phyloP scores from a whole-genome alignment of 2,329 filamentous ascomycete species.

The Hymenoscyphus fraxineus region DNA sequence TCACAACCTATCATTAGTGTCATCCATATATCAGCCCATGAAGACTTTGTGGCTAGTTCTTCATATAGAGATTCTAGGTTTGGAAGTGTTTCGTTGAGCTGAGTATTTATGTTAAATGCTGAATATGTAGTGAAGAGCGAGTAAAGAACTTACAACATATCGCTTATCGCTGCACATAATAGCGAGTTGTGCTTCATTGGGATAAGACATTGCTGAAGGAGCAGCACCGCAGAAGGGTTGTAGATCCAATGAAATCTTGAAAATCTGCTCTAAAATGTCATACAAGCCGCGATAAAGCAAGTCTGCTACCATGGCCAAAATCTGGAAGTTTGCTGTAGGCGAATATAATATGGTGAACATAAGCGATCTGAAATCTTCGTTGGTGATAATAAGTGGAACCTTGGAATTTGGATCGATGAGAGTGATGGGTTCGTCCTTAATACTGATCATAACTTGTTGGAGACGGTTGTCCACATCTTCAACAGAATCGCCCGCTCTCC shows the following conservation, averaged over 20 bases:
- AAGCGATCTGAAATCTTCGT: constrained; percentile 28
- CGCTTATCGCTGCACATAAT: constrained; percentile 33
- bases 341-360: constrained; percentile 31
- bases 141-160: constrained; percentile 23
- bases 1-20: constrained; percentile 28
- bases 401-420: constrained; percentile 19
- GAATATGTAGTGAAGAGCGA: not conserved
- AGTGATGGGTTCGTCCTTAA: constrained; percentile 37
- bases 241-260: constrained; percentile 5
- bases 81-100: constrained; percentile 30
- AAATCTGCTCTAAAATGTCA: constrained; percentile 32
- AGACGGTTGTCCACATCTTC: constrained; percentile 22
- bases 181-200: constrained; percentile 24
- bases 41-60: constrained; percentile 21
- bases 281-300: constrained; percentile 38
- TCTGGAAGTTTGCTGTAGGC: constrained; percentile 27
- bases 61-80: constrained; percentile 28
- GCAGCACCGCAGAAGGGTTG: constrained; percentile 16
- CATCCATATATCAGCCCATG: constrained; percentile 27
- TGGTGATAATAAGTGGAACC: constrained; percentile 26
- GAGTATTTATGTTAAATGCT: not conserved
- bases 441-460: constrained; percentile 37
- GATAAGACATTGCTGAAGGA: constrained; percentile 15
- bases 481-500: constrained; percentile 12
- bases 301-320: constrained; percentile 26